These are phyloP conservation scores for Lathyrus oleraceus DNA, from an alignment of 306 rosid species.

Conservation along the genomic window DNA sequence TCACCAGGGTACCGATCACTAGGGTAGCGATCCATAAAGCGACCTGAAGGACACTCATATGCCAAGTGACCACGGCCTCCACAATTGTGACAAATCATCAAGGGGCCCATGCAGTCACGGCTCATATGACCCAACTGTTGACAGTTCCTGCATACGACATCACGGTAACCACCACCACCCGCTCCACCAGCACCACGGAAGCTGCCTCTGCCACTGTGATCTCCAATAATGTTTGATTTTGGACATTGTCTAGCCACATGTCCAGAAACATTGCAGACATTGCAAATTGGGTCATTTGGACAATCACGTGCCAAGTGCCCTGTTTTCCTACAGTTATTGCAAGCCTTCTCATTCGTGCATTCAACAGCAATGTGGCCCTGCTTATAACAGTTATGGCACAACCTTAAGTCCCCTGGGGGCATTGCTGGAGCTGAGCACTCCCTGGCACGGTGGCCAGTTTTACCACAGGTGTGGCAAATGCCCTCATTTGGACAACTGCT, in stretches of 20 bases:
- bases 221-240: constrained; percentile 60
- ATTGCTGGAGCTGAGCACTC: constrained; percentile 82
- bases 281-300: constrained; percentile 91
- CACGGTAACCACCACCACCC: constrained; percentile 61
- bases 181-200: constrained; percentile 45
- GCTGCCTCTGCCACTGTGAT: constrained; percentile 52
- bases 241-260: constrained; percentile 94
- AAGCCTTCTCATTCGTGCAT: constrained; percentile 97
- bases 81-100: constrained; percentile 94
- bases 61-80: constrained; percentile 98
- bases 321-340: constrained; percentile 96
- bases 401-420: constrained; percentile 90
- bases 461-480: constrained; percentile 96
- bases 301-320: constrained; percentile 99
- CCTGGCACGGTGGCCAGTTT: constrained; percentile 92
- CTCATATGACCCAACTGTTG: constrained; percentile 96
- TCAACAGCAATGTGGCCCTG: constrained; percentile 97
- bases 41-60: constrained; percentile 94
- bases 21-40: constrained; percentile 84
- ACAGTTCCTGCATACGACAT: constrained; percentile 86
- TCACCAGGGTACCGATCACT: constrained; percentile 55
- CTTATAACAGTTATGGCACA: constrained; percentile 98
- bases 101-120: constrained; percentile 96
- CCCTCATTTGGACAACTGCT: constrained; percentile 91
- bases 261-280: constrained; percentile 92